Percentiles rank a stretch among this genome's conserved stretches.
These are phyloP conservation scores for Phytophthora citricola DNA, from an alignment of 352 stramenopile genomes.

Conservation along the genomic window DNA sequence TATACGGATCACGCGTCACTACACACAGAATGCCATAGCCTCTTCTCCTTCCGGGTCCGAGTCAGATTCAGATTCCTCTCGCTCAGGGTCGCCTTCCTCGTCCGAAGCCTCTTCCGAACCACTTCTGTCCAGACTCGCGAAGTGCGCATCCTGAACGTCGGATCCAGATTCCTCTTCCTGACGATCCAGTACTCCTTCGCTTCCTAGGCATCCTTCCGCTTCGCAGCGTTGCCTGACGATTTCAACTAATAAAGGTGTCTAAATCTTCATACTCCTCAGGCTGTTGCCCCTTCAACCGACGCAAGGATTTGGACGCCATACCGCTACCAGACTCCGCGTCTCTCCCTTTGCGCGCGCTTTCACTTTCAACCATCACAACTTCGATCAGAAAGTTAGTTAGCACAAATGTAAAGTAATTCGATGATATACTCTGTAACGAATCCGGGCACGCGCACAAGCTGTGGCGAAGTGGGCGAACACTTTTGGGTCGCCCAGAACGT, in stretches of 20 bases:
- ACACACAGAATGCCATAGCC: too few species aligned
- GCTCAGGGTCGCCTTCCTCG: background rate
- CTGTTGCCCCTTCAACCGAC: too few species aligned
- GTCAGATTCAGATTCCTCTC: background rate
- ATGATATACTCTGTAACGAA: background rate
- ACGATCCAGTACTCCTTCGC: background rate
- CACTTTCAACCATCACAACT: too few species aligned
- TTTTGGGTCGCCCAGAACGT: too few species aligned
- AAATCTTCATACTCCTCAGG: too few species aligned
- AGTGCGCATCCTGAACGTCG: slow-evolving; percentile 1
- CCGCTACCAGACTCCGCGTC: too few species aligned
- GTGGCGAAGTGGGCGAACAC: too few species aligned
- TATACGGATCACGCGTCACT: too few species aligned
- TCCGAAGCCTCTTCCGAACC: background rate
- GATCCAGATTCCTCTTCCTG: background rate
- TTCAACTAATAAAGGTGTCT: too few species aligned
- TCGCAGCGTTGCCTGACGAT: slow-evolving; percentile 2
- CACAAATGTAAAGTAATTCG: background rate
- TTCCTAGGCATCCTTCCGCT: background rate
- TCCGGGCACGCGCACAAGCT: background rate
- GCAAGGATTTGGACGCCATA: too few species aligned
- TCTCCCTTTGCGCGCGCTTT: too few species aligned
- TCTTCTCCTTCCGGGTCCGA: background rate
- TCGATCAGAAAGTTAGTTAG: slow-evolving; percentile 10
- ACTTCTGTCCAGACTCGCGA: background rate